These are phyloP conservation scores for Auricularia sp. DNA, from an alignment of 768 basidiomycete species.

Conservation along the genomic window DNA sequence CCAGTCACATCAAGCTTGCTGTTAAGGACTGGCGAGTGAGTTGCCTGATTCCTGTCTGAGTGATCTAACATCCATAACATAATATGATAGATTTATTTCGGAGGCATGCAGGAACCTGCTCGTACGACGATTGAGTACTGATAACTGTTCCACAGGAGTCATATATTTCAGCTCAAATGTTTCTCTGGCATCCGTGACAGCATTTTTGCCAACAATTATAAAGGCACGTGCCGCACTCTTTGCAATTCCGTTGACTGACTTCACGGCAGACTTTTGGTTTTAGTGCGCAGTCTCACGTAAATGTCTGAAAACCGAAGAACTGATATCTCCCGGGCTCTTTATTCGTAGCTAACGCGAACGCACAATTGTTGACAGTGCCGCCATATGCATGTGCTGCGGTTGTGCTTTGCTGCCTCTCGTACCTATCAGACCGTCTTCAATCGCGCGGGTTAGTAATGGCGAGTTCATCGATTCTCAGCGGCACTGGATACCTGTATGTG, in stretches of 20 bases:
- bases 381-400: slow-evolving; percentile 67
- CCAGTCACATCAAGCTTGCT: slow-evolving; percentile 45
- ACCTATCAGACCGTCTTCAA: slow-evolving; percentile 56
- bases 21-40: slow-evolving; percentile 64
- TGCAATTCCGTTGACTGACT: too few species aligned
- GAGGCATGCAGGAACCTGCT: slow-evolving; percentile 25
- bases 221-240: slow-evolving; percentile 12
- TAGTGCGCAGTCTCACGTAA: not conserved
- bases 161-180: slow-evolving; percentile 74
- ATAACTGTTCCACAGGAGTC: slow-evolving; percentile 16
- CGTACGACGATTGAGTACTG: not conserved
- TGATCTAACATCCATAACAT: not conserved
- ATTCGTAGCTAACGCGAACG: slow-evolving; percentile 44
- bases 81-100: slow-evolving; percentile 18
- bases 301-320: not conserved
- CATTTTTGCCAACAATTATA: slow-evolving; percentile 78
- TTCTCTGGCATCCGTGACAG: slow-evolving; percentile 68
- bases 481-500: slow-evolving; percentile 51
- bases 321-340: not conserved
- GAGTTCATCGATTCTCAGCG: slow-evolving; percentile 33
- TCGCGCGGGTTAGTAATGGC: slow-evolving; percentile 33
- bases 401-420: slow-evolving; percentile 50
- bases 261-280: not conserved
- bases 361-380: slow-evolving; percentile 70
- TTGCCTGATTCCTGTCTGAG: not conserved